Base-by-base conservation (phyloP, 805 yeast species). In the Wickerhamomyces subpelliculosus region DNA sequence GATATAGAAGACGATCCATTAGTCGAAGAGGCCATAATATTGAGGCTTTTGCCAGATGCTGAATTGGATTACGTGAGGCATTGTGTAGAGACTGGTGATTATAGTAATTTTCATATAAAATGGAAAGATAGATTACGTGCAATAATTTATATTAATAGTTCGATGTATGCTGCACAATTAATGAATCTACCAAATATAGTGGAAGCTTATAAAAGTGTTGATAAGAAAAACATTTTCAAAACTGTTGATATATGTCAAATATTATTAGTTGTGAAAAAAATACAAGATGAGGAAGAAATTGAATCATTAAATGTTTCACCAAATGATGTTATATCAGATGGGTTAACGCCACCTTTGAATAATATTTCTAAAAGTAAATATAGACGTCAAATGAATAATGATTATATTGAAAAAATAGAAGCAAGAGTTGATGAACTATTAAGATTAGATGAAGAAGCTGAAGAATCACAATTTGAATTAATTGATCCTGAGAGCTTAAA, bases 1-100 rank as follows among this genome's bases (percentile, higher is more conserved):
- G 97, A 90, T 47, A 67, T 86, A 20, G 98, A 93, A 56, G 96
- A 88, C 43, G 97, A 93, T 54, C 97, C 98, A 1, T 63, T 87
- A 43, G 66, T 87, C 8, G 97, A 93, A 54, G 95, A 86, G 47
- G 95, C 93, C 0, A 69, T 93, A 2, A 68, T 88, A 1, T 58
- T 93, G 31, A 69, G 98, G 38, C 78, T 90, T 63, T 46, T 80
- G n/a, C 69, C 71, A 2, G 86, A 80, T 42, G 67, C 72, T 9
- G 81, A 82, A 39, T 60, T 85, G 27, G 96, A 85, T 40, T 76
- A 74, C 43, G 74, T 90, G 9, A 77, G 82, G 39, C 74, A 77
- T 38, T 86, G 93, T 16, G 82, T 81, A 10, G 95, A 84, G 37
- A 65, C 75, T 14, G 87, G 89, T 6, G 94, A 87, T 53, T 70